Evolutionary conservation across 2,329 filamentous ascomycete genomes (phyloP), one percentile per base, ranked within the genome.

Genomic region (Fusarium goolgardi): DNA sequence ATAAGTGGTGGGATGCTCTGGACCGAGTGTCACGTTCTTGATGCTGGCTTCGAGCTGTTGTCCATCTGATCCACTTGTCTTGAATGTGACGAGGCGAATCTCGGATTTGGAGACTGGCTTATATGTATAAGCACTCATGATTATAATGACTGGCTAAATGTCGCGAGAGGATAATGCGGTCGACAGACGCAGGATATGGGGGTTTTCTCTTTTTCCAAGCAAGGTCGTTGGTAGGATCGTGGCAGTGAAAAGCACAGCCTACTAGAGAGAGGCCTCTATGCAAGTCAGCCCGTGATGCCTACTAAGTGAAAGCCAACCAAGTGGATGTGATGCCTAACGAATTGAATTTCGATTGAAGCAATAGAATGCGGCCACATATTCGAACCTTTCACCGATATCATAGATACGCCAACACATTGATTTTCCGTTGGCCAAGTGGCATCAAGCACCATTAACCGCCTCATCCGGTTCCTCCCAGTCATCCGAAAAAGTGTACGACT

Each of bases 51-150:
- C 16, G 2, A 70, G 67, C 4, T 53, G 18, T 31, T 31, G 43
- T 13, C 43, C 32, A 4, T 54, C 25, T 12, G 40, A 8, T 8
- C 47, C 13, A 8, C 41, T 29, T 2, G 23, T 8, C 2, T 55
- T 53, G 4, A 52, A 52, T 0, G 37, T 41, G 1, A 71, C 54
- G 1, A 71, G 61, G 5, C 69, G 67, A 23, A 71, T 71, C 16
- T 70, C 57, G 1, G 64, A 56, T 3, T 49, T 27, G 0, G 43
- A n/a, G 2, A 70, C 34, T 2, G 69, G 58, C 5, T 7, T 41
- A 27, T 71, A 71, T 4, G 18, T 39, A 44, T 69, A 71, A 11
- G 15, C 12, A 23, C 29, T 18, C 64, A 67, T 67, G 4, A 9
- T 35, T 9, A 4, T 1, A 15, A 25, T 4, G 1, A 18, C 2